Conservation (phyloP, 2,329 filamentous ascomycete genomes). For the Tolypocladium inflatum region DNA sequence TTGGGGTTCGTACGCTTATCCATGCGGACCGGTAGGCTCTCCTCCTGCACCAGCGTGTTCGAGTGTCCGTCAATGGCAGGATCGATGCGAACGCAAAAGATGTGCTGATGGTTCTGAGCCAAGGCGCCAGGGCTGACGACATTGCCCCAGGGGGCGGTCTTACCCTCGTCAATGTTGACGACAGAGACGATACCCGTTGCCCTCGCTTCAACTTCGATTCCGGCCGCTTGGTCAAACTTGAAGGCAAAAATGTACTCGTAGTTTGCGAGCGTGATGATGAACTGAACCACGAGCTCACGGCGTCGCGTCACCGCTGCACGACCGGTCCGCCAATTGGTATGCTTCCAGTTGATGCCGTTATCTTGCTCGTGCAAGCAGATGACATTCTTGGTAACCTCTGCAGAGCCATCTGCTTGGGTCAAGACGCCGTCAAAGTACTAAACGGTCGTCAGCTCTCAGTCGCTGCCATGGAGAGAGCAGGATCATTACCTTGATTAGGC, state of each 20-base stretch:
- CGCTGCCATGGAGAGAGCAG: not conserved
- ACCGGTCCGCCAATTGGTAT: constrained; percentile 48
- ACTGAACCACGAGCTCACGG: constrained; percentile 49
- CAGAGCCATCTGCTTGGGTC: constrained; percentile 15
- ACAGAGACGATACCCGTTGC: constrained; percentile 33
- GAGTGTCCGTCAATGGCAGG: constrained; percentile 49
- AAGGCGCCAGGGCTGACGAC: constrained; percentile 50
- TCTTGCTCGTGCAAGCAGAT: constrained; percentile 24
- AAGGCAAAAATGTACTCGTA: constrained; percentile 44
- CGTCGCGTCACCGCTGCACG: constrained; percentile 44
- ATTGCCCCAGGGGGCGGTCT: constrained; percentile 45
- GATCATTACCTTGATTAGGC: constrained; percentile 37
- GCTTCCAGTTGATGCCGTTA: constrained; percentile 51
- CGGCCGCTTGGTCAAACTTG: constrained; percentile 43
- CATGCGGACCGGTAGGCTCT: constrained; percentile 33
- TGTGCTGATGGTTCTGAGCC: constrained; percentile 58
- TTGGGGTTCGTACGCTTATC: constrained; percentile 34
- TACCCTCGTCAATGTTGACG: constrained; percentile 43
- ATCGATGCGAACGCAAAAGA: constrained; percentile 54
- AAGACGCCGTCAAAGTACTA: constrained; percentile 27
- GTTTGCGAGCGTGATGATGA: constrained; percentile 53
- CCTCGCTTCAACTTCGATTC: constrained; percentile 19
- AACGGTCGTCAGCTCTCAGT: not conserved
- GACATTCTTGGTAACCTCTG: constrained; percentile 34
- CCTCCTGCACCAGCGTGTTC: constrained; percentile 41